Evolutionary conservation across 2,329 filamentous ascomycete genomes (phyloP).

Genomic region (Microdochium trichocladiopsis): DNA sequence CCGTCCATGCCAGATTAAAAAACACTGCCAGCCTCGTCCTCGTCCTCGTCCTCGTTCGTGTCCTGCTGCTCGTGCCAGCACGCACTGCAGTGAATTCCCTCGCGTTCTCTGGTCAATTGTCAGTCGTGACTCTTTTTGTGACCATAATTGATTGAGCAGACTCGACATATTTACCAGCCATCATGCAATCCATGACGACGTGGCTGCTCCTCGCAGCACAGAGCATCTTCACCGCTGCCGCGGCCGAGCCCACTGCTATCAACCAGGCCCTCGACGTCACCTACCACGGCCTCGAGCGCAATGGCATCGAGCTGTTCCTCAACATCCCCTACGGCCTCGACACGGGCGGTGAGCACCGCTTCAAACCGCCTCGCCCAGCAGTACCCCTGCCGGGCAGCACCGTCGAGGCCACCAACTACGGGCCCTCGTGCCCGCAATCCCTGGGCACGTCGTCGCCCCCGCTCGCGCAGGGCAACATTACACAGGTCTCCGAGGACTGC

Average conservation of each 20-base stretch:
- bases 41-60: no score
- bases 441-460: neutral
- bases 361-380: slow-evolving; percentile 23
- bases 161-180: no score
- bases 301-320: slow-evolving; percentile 30
- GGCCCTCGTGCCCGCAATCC: slow-evolving; percentile 9
- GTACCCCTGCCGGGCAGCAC: slow-evolving; percentile 6
- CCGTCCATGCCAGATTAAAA: no score
- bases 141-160: no score
- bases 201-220: neutral
- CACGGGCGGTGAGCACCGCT: slow-evolving; percentile 37
- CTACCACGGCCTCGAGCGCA: neutral
- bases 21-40: no score
- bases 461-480: slow-evolving; percentile 8
- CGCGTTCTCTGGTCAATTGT: no score
- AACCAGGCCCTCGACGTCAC: neutral
- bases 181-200: neutral
- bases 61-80: no score
- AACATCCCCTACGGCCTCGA: slow-evolving; percentile 41
- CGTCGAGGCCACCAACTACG: slow-evolving; percentile 14
- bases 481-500: slow-evolving; percentile 25
- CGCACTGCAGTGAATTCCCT: no score
- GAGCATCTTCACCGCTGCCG: neutral
- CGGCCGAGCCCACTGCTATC: neutral
- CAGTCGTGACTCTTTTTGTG: no score